Base-by-base conservation (phyloP, 257 asterid genomes). In the Nicotiana otophora region DNA sequence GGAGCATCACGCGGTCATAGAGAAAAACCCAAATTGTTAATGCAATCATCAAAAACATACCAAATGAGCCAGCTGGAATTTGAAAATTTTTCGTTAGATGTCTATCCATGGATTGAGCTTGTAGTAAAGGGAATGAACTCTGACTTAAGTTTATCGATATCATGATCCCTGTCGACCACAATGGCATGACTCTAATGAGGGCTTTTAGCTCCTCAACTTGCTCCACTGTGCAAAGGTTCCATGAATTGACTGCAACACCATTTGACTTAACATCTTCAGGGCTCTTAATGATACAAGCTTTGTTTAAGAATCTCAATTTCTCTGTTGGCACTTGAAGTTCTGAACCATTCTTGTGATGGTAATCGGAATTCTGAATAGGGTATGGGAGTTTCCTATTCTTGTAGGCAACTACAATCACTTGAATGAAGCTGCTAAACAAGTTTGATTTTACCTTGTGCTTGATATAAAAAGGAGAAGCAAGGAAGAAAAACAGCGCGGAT, bases 1-100 rank as follows among this genome's bases (percentile, higher is more conserved):
- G 95, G 4, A 91, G 82, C 46, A 93, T 83, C 15, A 81, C 86
- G 0, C 95, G 92, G 31, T 92, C 97, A 9, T 92, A 92, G 0
- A 91, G 31, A 5, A 89, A 31, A 3, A 92, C 82, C 97, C 97
- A 92, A 7, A 87, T 10, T 4, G 90, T 62, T 58, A 91, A 28
- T 0, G 90, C 64, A 19, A 89, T 51, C 63, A 92, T 81, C 5
- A 85, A 19, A 67, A 81, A 81, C 62, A 66, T 81, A 5, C 78
- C 78, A 1, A 81, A 65, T n/a, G 83, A 65, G 34, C 66, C 83
- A 1, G 75, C 77, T 33, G 83, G 83, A 48, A 81, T 51, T 51
- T 66, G 42, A 57, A 81, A 81, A 14, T 65, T 30, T 28, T 54
- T 36, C 2, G 51, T 39, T 65, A 81, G 26, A 65, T 81, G 78